Evolutionary conservation across 75 land plant genomes (phyloP).

Genomic region (Cupressus sempervirens): DNA sequence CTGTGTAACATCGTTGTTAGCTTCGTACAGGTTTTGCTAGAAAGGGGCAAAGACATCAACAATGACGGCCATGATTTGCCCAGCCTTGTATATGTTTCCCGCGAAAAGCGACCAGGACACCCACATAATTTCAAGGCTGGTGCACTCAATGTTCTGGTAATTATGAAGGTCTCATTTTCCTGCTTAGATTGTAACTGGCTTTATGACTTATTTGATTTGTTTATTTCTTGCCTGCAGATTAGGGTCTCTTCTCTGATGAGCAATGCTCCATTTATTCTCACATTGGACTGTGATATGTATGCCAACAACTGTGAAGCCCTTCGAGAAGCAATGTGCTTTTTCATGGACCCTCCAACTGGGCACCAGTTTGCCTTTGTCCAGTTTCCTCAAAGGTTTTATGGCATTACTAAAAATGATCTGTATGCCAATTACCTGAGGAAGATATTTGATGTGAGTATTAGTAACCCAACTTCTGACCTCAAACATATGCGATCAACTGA

Average conservation of each 20-base stretch:
- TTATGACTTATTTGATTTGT: too few species aligned
- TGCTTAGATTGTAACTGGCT: too few species aligned
- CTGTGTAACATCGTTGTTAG: too few species aligned
- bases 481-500: background rate
- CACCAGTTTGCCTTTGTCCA: conserved; percentile 36
- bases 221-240: conserved; percentile 17
- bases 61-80: too few species aligned
- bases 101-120: too few species aligned
- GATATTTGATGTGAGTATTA: conserved; percentile 4
- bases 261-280: conserved; percentile 50
- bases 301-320: conserved; percentile 42
- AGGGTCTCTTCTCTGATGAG: conserved; percentile 46
- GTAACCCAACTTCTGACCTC: background rate
- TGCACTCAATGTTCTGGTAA: too few species aligned
- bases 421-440: conserved; percentile 16
- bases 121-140: too few species aligned
- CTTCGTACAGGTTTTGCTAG: conserved; percentile 4
- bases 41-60: too few species aligned
- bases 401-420: conserved; percentile 35
- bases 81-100: too few species aligned
- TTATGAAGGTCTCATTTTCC: background rate
- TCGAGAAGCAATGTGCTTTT: conserved; percentile 19
- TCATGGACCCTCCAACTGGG: conserved; percentile 6
- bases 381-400: conserved; percentile 28
- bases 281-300: conserved; percentile 57